Evolutionary conservation across 2,329 filamentous ascomycete genomes (phyloP).

Genomic region (Phialophora tarda): DNA sequence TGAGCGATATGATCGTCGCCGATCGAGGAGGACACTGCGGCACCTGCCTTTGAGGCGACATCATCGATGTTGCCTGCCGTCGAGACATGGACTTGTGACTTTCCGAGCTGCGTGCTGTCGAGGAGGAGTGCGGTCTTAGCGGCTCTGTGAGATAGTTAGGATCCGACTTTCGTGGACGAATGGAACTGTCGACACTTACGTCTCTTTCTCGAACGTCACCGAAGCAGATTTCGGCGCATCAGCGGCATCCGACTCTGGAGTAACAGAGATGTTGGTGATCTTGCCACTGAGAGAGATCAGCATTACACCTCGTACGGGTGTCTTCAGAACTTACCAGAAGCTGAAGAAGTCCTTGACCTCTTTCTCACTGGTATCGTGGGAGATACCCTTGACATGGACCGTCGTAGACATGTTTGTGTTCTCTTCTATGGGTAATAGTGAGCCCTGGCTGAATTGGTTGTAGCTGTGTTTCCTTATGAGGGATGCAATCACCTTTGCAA

Average conservation of each 20-base stretch:
- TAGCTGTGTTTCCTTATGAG: background rate
- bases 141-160: conserved; percentile 56
- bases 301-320: background rate
- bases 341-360: conserved; percentile 92
- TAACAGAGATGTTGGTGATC: conserved; percentile 82
- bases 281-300: conserved; percentile 71
- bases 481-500: background rate
- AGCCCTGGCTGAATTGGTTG: background rate
- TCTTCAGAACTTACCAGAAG: conserved; percentile 70
- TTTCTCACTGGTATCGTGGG: conserved; percentile 78
- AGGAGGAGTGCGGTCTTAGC: conserved; percentile 96
- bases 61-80: conserved; percentile 72
- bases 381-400: conserved; percentile 90
- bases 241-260: conserved; percentile 57
- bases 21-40: conserved; percentile 58
- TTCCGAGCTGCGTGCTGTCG: conserved; percentile 92
- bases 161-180: background rate
- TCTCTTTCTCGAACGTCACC: conserved; percentile 97
- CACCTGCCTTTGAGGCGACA: conserved; percentile 63
- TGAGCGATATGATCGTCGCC: conserved; percentile 73
- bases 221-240: conserved; percentile 78
- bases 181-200: conserved; percentile 51
- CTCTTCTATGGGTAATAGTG: background rate
- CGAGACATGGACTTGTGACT: conserved; percentile 75
- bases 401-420: conserved; percentile 59